Base-by-base conservation (phyloP, 306 rosid genomes). In the Sophora flavescens region DNA sequence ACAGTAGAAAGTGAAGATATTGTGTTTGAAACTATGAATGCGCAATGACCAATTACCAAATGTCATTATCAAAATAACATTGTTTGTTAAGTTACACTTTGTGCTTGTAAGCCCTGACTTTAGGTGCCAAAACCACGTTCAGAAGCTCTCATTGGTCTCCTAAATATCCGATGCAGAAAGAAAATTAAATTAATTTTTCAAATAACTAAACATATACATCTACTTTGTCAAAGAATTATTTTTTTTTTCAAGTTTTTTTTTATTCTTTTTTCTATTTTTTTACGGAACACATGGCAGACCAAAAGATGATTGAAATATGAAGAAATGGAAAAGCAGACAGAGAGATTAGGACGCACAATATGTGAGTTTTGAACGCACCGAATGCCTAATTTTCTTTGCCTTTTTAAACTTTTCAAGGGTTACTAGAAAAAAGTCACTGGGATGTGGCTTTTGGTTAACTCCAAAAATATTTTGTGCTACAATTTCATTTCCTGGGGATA, bases 281-380 rank as follows among this genome's bases (percentile, higher is more conserved):
- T 42, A 61, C 14, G 72, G 30, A 62, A 8, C 85, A 81, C 81
- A 81, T 81, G 85, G 85, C 85, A 70, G 85, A 81, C 78, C 75
- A 72, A 82, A 82, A 82, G 85, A 82, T 82, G 81, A 76, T 73
- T 80, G 73, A 72, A 76, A 76, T 56, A 75, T 52, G 84, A 61
- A 69, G 33, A 32, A 68, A 67, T 51, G 8, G 44, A 75, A 75
- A 72, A 65, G 69, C n/a, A 61, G 77, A 73, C 80, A 78, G 66
- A 39, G 41, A 53, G 77, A 82, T 77, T 58, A 65, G 76, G 82
- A 63, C 78, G 64, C 56, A 48, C 38, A 68, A 70, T 41, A 1
- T 53, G 52, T 48, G 80, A 42, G 71, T 71, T 59, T 83, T 67
- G 76, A 78, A 73, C 64, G 77, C 80, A 76, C 73, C 68, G 77